phyloP scores from a whole-genome alignment of 768 basidiomycete species.

The Suillus occidentalis region DNA sequence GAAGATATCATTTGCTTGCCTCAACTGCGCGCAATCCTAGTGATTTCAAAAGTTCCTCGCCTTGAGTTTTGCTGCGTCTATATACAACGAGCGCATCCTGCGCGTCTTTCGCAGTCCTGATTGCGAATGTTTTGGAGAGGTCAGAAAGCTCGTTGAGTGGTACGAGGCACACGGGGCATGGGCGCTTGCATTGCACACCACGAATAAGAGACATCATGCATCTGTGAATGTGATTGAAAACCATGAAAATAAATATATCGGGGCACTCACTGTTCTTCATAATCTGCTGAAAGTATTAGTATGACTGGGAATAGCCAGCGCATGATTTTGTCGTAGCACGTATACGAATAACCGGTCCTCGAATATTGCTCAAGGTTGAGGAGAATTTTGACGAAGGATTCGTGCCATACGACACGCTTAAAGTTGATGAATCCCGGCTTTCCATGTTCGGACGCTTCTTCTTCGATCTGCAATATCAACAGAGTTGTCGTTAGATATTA shows the following conservation, averaged over 20 bases:
- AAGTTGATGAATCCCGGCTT: constrained; percentile 14
- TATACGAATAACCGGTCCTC: constrained; percentile 12
- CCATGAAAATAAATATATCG: neutral
- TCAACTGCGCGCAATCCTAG: constrained; percentile 3
- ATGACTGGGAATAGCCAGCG: constrained; percentile 21
- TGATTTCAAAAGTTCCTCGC: constrained; percentile 5
- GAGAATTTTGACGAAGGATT: constrained; percentile 13
- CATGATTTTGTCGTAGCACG: constrained; percentile 7
- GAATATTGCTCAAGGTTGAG: constrained; percentile 12
- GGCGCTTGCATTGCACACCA: constrained; percentile 25
- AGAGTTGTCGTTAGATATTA: neutral
- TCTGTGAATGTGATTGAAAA: constrained; percentile 7
- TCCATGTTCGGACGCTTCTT: neutral
- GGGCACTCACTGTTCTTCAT: constrained; percentile 26
- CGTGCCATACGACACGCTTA: constrained; percentile 15
- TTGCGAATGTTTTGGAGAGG: constrained; percentile 7
- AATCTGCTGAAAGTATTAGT: constrained; percentile 26
- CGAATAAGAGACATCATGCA: constrained; percentile 37
- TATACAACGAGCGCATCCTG: neutral
- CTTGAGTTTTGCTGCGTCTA: constrained; percentile 1
- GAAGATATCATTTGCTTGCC: constrained; percentile 1
- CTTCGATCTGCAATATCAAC: neutral
- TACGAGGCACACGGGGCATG: constrained; percentile 39
- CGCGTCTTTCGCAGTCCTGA: neutral
- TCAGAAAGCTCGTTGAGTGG: constrained; percentile 24